Evolutionary conservation across 1,139 yeast genomes (phyloP), one percentile per base, ranked within the genome.

Genomic region (Lodderomyces parapsilosis): DNA sequence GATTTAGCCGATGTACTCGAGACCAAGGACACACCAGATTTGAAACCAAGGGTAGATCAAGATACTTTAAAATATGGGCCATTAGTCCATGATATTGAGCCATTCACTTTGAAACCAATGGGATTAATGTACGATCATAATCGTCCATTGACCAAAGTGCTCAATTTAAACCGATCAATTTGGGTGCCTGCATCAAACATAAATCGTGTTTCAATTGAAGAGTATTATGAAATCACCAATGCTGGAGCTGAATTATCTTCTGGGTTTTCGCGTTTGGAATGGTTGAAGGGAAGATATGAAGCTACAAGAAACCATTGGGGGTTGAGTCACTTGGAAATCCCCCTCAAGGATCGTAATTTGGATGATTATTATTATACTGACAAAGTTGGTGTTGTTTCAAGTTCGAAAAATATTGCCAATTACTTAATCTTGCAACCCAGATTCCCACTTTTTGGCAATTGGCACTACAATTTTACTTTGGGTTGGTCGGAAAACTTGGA

Each of bases 401-500:
- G 97, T 5, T 86, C 87, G 46, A 72, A 74, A 49, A 66, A 76
- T 34, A 56, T 74, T 13, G 66, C 74, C 44, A 57, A 63, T 40
- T 78, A 73, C 48, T 66, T 89, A 44, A 71, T 83, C 35, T 63
- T 93, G 51, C 81, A 78, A 57, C 99, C 99, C 44, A 78, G 99
- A 60, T 93, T 74, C 70, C 99, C 99, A 10, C 58, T 93, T 7
- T 87, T 89, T 66, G 99, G 99, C 40, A 95, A 91, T 34, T 93
- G 99, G 99, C 79, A 83, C 56, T 93, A 90, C 66, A 90, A 93
- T 66, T 93, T 89, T 71, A 93, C 99, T 17, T 68, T 93, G 56
- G 98, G 98, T 6, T 94, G 96, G 96, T 80, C 84, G 44, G 78
- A 80, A 51, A 68, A 73, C 33, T 66, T 90, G 38, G 59, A 68